Conservation (phyloP, 495 filamentous ascomycete genomes). For the Penicillium lividum region DNA sequence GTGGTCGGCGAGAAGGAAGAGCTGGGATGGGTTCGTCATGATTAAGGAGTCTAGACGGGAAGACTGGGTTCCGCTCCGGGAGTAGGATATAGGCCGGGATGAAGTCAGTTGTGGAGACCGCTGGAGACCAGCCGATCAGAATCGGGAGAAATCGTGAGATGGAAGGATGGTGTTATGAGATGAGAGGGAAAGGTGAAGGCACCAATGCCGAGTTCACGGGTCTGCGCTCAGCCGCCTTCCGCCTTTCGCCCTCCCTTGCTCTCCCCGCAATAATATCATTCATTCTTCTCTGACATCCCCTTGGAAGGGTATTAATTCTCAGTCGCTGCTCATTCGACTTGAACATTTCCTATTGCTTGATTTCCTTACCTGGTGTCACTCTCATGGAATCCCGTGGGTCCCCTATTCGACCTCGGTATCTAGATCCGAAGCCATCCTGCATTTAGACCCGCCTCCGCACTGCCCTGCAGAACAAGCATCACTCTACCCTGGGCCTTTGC, state of each 20-base stretch:
- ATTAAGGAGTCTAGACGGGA: constrained; percentile 15
- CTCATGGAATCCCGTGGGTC: constrained; percentile 22
- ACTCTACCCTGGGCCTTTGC: not conserved
- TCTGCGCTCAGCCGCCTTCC: constrained; percentile 31
- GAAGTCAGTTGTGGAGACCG: constrained; percentile 1
- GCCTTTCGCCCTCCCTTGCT: constrained; percentile 17
- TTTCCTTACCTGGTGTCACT: constrained; percentile 13
- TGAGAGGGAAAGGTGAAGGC: constrained; percentile 16
- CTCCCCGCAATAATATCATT: constrained; percentile 20
- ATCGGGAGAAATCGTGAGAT: constrained; percentile 7
- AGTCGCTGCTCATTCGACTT: not conserved
- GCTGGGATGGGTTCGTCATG: constrained; percentile 60
- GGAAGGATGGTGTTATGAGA: constrained; percentile 13
- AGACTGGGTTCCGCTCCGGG: constrained; percentile 3
- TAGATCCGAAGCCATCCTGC: constrained; percentile 17
- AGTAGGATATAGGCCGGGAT: constrained; percentile 6
- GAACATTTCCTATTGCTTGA: not conserved
- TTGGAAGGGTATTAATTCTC: not conserved
- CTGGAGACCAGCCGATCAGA: constrained; percentile 1
- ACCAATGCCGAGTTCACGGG: constrained; percentile 15
- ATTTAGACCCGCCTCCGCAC: constrained; percentile 13
- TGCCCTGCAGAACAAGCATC: constrained; percentile 2
- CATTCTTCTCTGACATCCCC: constrained; percentile 6
- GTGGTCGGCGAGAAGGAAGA: constrained; percentile 56
- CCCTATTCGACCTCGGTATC: constrained; percentile 27